Conservation (phyloP, 805 yeast genomes). For the Komagataella ulmi region DNA sequence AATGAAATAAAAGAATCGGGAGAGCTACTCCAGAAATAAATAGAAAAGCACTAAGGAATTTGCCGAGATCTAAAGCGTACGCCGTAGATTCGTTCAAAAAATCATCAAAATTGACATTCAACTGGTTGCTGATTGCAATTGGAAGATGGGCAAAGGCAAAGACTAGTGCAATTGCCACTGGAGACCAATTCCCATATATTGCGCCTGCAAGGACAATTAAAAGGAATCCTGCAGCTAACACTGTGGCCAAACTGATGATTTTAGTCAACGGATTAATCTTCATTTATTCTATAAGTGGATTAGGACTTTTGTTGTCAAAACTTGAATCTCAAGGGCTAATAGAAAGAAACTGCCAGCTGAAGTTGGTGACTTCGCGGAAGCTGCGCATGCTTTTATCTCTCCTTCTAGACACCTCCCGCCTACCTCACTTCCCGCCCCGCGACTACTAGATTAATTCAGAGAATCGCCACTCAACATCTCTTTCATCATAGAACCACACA, state of each 20-base stretch:
- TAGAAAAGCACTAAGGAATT: constrained; percentile 65
- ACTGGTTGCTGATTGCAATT: constrained; percentile 39
- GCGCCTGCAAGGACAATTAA: constrained; percentile 83
- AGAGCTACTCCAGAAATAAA: constrained; percentile 59
- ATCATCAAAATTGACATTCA: constrained; percentile 33
- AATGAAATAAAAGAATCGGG: constrained; percentile 69
- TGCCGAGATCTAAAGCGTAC: constrained; percentile 61
- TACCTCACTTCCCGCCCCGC: not conserved
- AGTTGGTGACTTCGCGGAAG: not conserved
- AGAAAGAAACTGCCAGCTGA: not conserved
- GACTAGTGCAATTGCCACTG: constrained; percentile 57
- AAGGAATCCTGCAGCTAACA: constrained; percentile 82
- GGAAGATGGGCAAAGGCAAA: constrained; percentile 66
- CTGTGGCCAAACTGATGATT: constrained; percentile 62
- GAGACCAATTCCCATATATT: constrained; percentile 82
- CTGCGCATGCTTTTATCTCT: not conserved
- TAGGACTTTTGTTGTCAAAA: not conserved
- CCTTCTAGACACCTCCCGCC: not conserved
- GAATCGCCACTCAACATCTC: not conserved
- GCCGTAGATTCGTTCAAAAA: constrained; percentile 45
- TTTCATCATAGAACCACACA: not conserved
- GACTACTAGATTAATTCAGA: not conserved
- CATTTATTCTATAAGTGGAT: not conserved
- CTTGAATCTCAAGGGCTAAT: constrained; percentile 1
- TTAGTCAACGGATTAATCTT: constrained; percentile 53